Evolutionary conservation across 495 filamentous ascomycete genomes (phyloP), one percentile per base, ranked within the genome.

Genomic region (Penicillium coffeae): DNA sequence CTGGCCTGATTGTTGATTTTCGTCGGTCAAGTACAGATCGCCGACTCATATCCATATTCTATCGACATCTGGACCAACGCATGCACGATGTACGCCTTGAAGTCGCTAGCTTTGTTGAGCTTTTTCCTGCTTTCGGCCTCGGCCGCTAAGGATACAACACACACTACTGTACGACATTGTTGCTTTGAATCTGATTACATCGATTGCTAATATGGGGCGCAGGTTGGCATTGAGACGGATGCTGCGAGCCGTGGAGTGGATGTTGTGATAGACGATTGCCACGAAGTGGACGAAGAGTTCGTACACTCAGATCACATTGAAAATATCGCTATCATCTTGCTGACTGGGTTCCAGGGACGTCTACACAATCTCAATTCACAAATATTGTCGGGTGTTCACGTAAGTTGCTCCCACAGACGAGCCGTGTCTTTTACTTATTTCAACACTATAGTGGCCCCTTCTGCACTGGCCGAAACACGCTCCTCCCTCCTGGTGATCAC

Each of bases 341-440:
- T 55, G 30, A 60, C 16, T 5, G 1, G 3, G n/a, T 3, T 3
- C 1, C 13, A 64, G 60, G 1, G 58, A 59, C 16, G 55, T 64
- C 3, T 52, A 51, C 13, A 64, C 58, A 0, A 38, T 64, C 14
- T 56, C 60, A 1, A 27, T 64, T 14, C 41, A 35, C 19, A 64
- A 59, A 30, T 40, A 58, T 14, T 64, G 60, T 18, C 60, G 58
- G 3, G 50, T 62, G 8, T 64, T 64, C 58, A 62, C 50, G 60
- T 62, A 51, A 55, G 60, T 55, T 35, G 19, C n/a, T 25, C 41
- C 18, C 14, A 19, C 5, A 12, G 27, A 4, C 16, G 16, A 34
- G 6, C 30, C 22, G 19, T 43, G 25, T 14, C 12, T 9, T 12
- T 18, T 16, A 16, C 10, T 22, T n/a, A 50, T 14, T 41, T 1